phyloP scores from a whole-genome alignment of 202 grass and related monocot species.

The Dendrocalamus latiflorus region DNA sequence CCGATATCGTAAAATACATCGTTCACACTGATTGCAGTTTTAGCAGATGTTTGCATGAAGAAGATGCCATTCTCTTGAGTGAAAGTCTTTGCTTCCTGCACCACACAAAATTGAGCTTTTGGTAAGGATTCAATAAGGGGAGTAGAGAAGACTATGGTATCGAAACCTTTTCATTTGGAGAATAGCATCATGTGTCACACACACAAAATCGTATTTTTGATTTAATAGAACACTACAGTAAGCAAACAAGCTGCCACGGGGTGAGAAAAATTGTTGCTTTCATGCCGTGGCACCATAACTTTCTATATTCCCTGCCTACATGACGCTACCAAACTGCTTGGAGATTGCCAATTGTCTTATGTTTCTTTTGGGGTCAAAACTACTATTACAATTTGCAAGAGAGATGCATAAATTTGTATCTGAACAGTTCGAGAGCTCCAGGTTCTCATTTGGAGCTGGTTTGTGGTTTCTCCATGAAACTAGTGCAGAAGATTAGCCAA shows the following conservation, averaged over 20 bases:
- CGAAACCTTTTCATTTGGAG: not conserved
- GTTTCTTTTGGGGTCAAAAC: not conserved
- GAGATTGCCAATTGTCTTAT: not conserved
- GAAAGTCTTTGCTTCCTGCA: constrained; percentile 73
- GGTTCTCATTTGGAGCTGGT: not conserved
- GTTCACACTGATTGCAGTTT: constrained; percentile 74
- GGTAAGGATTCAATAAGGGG: not conserved
- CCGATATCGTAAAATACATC: constrained; percentile 86
- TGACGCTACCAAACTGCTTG: not conserved
- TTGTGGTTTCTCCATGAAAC: not conserved
- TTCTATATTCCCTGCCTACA: not conserved
- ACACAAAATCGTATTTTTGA: not conserved
- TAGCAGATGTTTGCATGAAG: too few species aligned
- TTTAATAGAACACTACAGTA: not conserved
- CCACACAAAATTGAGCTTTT: not conserved
- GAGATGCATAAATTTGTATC: not conserved
- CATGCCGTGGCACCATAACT: not conserved
- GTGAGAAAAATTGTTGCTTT: not conserved
- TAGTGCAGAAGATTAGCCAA: not conserved
- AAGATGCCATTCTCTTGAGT: constrained; percentile 62
- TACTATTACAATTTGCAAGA: not conserved
- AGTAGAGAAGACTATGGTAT: too few species aligned
- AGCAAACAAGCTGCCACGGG: not conserved
- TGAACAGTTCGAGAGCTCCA: not conserved
- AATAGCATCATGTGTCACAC: not conserved